Evolutionary conservation across 1,284 basidiomycete genomes (phyloP), one percentile per base, ranked within the genome.

Genomic region (Malassezia obtusa): DNA sequence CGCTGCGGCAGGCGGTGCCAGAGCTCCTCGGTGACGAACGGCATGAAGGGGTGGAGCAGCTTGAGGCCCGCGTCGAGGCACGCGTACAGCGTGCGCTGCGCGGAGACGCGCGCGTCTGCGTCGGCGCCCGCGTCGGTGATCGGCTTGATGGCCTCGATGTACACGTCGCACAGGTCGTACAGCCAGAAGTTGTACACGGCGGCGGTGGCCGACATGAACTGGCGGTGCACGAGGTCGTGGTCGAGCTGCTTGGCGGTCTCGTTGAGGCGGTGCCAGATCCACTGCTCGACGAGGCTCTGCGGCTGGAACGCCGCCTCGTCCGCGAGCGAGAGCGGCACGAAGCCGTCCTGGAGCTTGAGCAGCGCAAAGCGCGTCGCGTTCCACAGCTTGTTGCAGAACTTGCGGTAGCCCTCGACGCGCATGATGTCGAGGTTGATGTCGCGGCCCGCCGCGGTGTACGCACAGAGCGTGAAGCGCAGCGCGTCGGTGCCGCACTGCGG

Each of bases 381-480:
- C 82, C 94, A 98, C 26, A 99, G 84, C 79, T 98, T 98, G 80
- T 99, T 98, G 79, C 94, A 98, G 80, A 96, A 76, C 68, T 98
- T 98, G 75, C 94, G 84, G 77, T 98, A 98, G 6, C 92, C 92
- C 77, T 98, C 92, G n/a, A 98, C 90, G 58, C 90, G 85, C 60
- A 88, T 77, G 67, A 98, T 91, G 75, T 98, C 91, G 59, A 98
- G 63, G 57, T 71, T 71, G 56, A 73, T 68, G 50, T 73, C 70
- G 14, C 70, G 63, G 11, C 68, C 89, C 36, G 84, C 85, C 7
- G 77, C 76, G 7, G 88, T 90, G 77, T 96, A 96, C 45, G 90
- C 89, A 74, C 89, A 94, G 38, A 98, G 79, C 2, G 92, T 87
- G 77, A 98, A 96, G 38, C 94, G 80, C 65, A 99, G 78, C 2